These are phyloP conservation scores for Russula ochroleuca DNA, from an alignment of 768 basidiomycete species.

Conservation along the genomic window DNA sequence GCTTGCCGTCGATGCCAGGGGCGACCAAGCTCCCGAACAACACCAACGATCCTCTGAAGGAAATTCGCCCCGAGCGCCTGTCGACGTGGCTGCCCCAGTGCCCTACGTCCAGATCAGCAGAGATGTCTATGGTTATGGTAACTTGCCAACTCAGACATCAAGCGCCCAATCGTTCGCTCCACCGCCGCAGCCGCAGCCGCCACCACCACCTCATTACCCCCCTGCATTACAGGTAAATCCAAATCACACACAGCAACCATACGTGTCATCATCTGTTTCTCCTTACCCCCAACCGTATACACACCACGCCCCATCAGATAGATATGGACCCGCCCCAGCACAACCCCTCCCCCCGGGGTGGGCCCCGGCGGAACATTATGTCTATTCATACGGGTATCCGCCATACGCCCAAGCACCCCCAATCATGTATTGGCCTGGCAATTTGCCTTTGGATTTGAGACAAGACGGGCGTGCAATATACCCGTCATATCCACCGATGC, in stretches of 20 bases:
- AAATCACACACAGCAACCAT: constrained; percentile 22
- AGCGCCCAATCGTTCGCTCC: constrained; percentile 12
- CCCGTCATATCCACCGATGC: constrained; percentile 22
- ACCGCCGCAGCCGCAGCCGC: constrained; percentile 15
- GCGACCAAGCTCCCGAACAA: constrained; percentile 10
- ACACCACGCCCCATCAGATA: constrained; percentile 23
- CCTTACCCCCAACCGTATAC: constrained; percentile 27
- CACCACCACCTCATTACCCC: constrained; percentile 14
- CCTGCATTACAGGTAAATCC: constrained; percentile 23
- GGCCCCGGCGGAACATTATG: constrained; percentile 32
- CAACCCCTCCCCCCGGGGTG: constrained; percentile 25
- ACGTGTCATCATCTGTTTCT: constrained; percentile 26
- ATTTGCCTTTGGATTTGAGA: constrained; percentile 18
- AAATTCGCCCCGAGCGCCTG: constrained; percentile 20
- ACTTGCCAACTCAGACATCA: constrained; percentile 10
- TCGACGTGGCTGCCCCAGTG: constrained; percentile 24
- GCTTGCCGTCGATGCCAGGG: constrained; percentile 12
- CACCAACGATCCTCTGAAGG: constrained; percentile 15
- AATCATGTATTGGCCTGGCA: constrained; percentile 40
- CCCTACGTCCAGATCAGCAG: constrained; percentile 21
- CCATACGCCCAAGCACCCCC: constrained; percentile 31
- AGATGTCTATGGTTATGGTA: constrained; percentile 25
- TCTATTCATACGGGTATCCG: constrained; percentile 32
- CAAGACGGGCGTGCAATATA: constrained; percentile 14
- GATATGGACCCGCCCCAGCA: constrained; percentile 20